A percentile compares a stretch with the other conserved stretches of the same genome.
Evolutionary conservation across 1,139 yeast genomes (phyloP).

Genomic region (Sugiyamaella neomexicana): DNA sequence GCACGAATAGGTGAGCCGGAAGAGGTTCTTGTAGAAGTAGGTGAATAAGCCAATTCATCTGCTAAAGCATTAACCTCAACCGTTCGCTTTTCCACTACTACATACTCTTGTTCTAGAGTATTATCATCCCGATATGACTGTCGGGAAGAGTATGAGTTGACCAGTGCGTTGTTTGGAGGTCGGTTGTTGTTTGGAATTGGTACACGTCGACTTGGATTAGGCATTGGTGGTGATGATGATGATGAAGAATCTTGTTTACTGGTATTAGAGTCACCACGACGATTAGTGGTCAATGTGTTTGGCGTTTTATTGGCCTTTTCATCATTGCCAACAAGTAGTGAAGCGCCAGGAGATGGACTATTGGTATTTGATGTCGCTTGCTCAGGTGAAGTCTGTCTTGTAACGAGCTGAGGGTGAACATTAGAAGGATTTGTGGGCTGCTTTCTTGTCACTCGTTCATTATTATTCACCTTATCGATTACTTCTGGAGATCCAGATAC

Average conservation of each 20-base stretch:
- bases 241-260: background rate
- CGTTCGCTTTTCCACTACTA: slow-evolving; percentile 88
- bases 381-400: slow-evolving; percentile 1
- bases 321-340: slow-evolving; percentile 23
- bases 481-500: slow-evolving; percentile 5
- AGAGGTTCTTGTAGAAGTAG: slow-evolving; percentile 21
- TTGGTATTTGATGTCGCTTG: slow-evolving; percentile 19
- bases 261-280: background rate
- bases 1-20: slow-evolving; percentile 17
- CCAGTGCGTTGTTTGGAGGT: background rate
- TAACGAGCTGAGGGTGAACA: background rate
- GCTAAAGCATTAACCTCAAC: slow-evolving; percentile 96
- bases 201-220: background rate
- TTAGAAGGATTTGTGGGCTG: background rate
- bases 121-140: slow-evolving; percentile 8
- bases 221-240: background rate
- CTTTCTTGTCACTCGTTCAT: background rate
- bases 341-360: slow-evolving; percentile 34
- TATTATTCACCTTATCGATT: background rate
- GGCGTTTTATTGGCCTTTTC: slow-evolving; percentile 4
- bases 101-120: slow-evolving; percentile 59
- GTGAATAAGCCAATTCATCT: slow-evolving; percentile 63
- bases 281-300: background rate
- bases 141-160: background rate
- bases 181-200: background rate